Conservation (phyloP, 805 yeast genomes). For the Ogataea trehalophila region DNA sequence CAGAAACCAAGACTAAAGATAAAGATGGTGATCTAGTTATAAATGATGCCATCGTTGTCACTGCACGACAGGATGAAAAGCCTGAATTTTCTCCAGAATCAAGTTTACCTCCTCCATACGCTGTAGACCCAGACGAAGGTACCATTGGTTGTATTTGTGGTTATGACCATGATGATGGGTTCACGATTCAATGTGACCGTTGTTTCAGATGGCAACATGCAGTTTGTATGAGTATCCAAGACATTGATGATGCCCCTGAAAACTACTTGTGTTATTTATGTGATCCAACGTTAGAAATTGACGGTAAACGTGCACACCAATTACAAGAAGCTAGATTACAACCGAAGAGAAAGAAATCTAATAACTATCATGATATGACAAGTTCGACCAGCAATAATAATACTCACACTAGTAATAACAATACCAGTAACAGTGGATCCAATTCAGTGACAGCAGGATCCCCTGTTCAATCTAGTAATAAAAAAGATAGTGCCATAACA, state of each 20-base stretch:
- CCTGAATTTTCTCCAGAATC: not conserved
- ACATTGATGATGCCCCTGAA: slow-evolving; percentile 75
- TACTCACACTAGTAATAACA: slow-evolving; percentile 1
- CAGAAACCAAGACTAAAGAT: not conserved
- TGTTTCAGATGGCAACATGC: slow-evolving; percentile 96
- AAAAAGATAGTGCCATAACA: not conserved
- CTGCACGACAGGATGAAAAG: not conserved
- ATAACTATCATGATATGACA: not conserved
- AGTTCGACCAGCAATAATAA: not conserved
- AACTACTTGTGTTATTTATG: slow-evolving; percentile 77
- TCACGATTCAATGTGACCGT: slow-evolving; percentile 89
- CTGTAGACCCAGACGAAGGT: slow-evolving; percentile 79
- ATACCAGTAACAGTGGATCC: not conserved
- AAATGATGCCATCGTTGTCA: not conserved
- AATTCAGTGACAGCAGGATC: not conserved
- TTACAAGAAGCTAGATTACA: slow-evolving; percentile 32
- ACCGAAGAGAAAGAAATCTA: slow-evolving; percentile 28
- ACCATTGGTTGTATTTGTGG: slow-evolving; percentile 87
- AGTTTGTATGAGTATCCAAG: slow-evolving; percentile 74
- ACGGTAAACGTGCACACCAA: slow-evolving; percentile 32
- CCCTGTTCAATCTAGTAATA: not conserved
- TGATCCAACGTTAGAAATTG: slow-evolving; percentile 41
- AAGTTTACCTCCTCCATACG: slow-evolving; percentile 36
- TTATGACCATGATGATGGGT: slow-evolving; percentile 84
- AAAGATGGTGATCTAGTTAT: slow-evolving; percentile 2